Percentiles rank a stretch among this genome's conserved stretches.
Evolutionary conservation across 345 rosid genomes (phyloP).

Genomic region (Populus euphratica): DNA sequence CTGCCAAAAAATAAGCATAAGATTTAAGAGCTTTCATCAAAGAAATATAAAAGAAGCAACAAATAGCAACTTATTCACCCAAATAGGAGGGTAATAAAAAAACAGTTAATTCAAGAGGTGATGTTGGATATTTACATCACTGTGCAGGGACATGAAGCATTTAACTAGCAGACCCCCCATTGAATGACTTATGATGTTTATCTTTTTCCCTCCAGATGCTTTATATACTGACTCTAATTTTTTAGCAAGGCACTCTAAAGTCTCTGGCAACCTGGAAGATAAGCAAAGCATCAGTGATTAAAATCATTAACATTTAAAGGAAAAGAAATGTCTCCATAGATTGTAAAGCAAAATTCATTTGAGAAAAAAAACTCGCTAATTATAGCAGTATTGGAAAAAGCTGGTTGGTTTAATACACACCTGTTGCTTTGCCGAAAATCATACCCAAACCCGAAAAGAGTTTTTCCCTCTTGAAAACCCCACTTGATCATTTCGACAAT

Average conservation of each 20-base stretch:
- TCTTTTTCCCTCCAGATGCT: constrained; percentile 88
- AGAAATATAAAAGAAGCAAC: neutral
- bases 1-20: constrained; percentile 31
- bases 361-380: neutral
- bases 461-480: constrained; percentile 96
- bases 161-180: constrained; percentile 95
- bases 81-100: neutral
- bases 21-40: neutral
- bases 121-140: constrained; percentile 48
- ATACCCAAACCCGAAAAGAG: constrained; percentile 92
- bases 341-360: no score
- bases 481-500: constrained; percentile 82
- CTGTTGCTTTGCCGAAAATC: constrained; percentile 98
- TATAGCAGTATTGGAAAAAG: neutral
- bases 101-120: neutral
- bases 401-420: constrained; percentile 28
- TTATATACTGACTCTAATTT: constrained; percentile 63
- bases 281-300: constrained; percentile 16
- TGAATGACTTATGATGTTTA: constrained; percentile 81
- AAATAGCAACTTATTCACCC: neutral
- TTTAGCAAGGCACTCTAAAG: constrained; percentile 59
- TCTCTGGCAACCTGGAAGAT: constrained; percentile 59
- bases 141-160: constrained; percentile 81
- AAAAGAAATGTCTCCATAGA: neutral
- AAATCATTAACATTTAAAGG: neutral